Evolutionary conservation across 2,329 filamentous ascomycete genomes (phyloP).

Genomic region (Colletotrichum spaethianum): DNA sequence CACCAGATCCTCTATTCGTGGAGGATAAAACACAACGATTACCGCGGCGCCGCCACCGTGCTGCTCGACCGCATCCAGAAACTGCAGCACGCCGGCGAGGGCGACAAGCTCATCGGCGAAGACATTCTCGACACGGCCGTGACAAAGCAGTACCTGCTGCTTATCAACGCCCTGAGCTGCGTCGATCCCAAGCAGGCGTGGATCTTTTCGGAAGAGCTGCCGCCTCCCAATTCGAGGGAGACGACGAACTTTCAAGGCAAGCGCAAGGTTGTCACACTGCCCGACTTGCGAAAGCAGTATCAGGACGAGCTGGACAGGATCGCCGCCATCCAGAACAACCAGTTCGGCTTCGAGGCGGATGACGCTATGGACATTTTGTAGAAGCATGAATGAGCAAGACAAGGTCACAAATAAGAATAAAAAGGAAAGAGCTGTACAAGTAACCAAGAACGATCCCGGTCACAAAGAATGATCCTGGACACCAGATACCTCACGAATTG

Average conservation of each 20-base stretch:
- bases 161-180: constrained; percentile 94
- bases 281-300: constrained; percentile 90
- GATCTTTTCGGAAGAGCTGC: constrained; percentile 71
- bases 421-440: constrained; percentile 36
- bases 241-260: constrained; percentile 55
- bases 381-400: constrained; percentile 19
- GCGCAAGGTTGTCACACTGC: constrained; percentile 86
- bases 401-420: constrained; percentile 6
- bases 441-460: constrained; percentile 27
- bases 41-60: constrained; percentile 81
- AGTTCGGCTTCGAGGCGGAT: constrained; percentile 81
- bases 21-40: constrained; percentile 87
- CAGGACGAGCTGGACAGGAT: constrained; percentile 91
- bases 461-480: constrained; percentile 23
- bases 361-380: constrained; percentile 67
- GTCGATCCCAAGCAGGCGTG: constrained; percentile 87
- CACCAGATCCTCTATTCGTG: constrained; percentile 94
- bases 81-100: constrained; percentile 71
- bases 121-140: constrained; percentile 75
- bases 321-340: constrained; percentile 88
- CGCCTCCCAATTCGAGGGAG: constrained; percentile 37
- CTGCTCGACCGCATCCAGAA: constrained; percentile 75
- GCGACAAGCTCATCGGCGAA: constrained; percentile 67
- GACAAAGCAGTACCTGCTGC: constrained; percentile 84
- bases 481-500: constrained; percentile 43